Conservation (phyloP, 257 asterid species). For the Schizonepeta tenuifolia region DNA sequence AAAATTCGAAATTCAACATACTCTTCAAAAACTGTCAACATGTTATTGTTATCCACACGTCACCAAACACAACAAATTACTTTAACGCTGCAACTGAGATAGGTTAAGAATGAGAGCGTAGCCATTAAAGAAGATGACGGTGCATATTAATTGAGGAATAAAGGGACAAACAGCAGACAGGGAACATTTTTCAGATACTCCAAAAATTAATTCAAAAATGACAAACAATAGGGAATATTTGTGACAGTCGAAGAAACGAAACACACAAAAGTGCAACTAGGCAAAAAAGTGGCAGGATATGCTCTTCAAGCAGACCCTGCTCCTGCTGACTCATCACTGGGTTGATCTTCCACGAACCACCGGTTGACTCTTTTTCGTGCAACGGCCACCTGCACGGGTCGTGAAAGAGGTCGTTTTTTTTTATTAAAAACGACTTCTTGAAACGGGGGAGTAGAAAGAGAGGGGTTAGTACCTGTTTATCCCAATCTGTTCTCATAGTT, state of each 20-base stretch:
- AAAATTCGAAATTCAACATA: no score
- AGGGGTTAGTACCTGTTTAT: constrained; percentile 46
- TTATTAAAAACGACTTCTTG: neutral
- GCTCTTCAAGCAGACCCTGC: constrained; percentile 30
- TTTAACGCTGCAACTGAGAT: neutral
- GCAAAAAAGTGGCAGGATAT: neutral
- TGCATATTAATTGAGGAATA: neutral
- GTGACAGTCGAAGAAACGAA: neutral
- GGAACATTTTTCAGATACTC: neutral
- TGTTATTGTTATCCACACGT: neutral
- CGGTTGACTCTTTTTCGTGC: constrained; percentile 46
- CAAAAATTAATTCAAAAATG: neutral
- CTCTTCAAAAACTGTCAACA: neutral
- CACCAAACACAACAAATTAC: neutral
- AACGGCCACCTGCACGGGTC: constrained; percentile 35
- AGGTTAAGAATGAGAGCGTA: no score
- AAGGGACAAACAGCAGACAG: neutral
- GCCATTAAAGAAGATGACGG: neutral
- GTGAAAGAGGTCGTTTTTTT: neutral
- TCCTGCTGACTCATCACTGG: constrained; percentile 25
- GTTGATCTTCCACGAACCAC: constrained; percentile 46
- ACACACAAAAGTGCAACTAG: neutral
- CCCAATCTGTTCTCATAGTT: constrained; percentile 67
- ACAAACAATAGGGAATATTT: neutral
- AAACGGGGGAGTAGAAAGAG: neutral